Evolutionary conservation across 306 rosid genomes (phyloP).

Genomic region (Quercus rubra): DNA sequence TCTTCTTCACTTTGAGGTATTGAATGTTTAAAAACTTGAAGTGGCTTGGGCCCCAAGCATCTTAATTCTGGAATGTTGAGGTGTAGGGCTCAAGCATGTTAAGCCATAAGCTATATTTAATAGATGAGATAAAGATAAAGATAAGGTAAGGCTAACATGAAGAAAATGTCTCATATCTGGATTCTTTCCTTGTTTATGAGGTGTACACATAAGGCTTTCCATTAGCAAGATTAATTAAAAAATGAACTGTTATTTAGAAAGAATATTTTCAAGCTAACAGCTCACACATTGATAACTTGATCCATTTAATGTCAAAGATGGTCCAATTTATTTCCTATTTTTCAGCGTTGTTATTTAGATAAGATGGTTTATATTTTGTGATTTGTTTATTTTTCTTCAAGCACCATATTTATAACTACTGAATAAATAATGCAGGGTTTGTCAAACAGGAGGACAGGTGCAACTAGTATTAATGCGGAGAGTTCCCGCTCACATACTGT

Average conservation of each 20-base stretch:
- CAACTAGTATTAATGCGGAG: conserved; percentile 95
- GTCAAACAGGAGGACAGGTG: conserved; percentile 91
- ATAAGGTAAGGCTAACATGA: neutral
- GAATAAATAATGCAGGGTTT: conserved; percentile 64
- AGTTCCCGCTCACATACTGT: conserved; percentile 99
- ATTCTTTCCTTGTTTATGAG: neutral
- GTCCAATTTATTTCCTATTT: neutral
- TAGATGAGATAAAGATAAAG: neutral
- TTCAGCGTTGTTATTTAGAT: conserved; percentile 3
- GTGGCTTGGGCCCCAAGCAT: neutral
- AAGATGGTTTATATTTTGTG: neutral
- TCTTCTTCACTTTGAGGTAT: neutral
- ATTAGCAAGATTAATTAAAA: neutral
- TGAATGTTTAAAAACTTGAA: neutral
- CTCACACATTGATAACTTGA: neutral
- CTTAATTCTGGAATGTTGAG: neutral
- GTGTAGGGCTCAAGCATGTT: neutral
- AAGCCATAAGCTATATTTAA: neutral
- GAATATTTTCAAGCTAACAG: neutral
- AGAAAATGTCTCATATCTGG: neutral
- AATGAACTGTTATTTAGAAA: neutral
- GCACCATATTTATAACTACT: neutral
- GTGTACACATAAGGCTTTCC: neutral
- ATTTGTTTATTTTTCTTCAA: neutral
- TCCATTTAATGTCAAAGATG: neutral